Percentiles rank a stretch among this genome's conserved stretches.
phyloP scores from a whole-genome alignment of 1,284 basidiomycete species.

The Anthracocystis panici-leucophaei region DNA sequence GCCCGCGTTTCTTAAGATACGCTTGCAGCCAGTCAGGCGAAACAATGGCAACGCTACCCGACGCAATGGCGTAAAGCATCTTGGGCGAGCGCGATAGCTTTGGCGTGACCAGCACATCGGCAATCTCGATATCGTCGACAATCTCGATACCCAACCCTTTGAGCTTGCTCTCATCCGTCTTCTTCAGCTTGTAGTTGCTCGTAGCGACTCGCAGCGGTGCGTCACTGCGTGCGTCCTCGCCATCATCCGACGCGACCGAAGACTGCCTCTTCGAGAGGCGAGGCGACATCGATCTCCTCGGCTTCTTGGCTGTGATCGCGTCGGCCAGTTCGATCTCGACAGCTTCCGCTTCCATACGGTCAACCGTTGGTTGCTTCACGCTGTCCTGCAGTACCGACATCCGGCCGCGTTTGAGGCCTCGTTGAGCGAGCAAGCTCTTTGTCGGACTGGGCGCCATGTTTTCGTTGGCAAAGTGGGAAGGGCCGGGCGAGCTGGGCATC shows the following conservation, averaged over 20 bases:
- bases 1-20: constrained; percentile 24
- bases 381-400: constrained; percentile 28
- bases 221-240: constrained; percentile 1
- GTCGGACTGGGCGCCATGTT: not conserved
- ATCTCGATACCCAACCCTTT: constrained; percentile 28
- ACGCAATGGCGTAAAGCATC: constrained; percentile 50
- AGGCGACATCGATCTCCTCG: not conserved
- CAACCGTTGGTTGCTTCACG: constrained; percentile 12
- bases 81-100: constrained; percentile 44
- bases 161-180: constrained; percentile 31
- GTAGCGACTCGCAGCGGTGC: constrained; percentile 23
- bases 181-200: constrained; percentile 43
- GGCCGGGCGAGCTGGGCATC: constrained; percentile 23
- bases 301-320: constrained; percentile 1
- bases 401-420: constrained; percentile 27
- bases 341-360: constrained; percentile 7
- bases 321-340: constrained; percentile 6
- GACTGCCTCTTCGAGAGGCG: not conserved
- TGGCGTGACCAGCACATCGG: constrained; percentile 44
- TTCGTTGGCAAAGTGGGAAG: constrained; percentile 2
- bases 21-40: constrained; percentile 43
- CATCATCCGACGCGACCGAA: not conserved
- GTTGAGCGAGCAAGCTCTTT: constrained; percentile 8
- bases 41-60: constrained; percentile 26
- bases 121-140: constrained; percentile 40